These are phyloP conservation scores for Bidens hawaiensis DNA, from an alignment of 140 eudicot genomes.

Conservation along the genomic window DNA sequence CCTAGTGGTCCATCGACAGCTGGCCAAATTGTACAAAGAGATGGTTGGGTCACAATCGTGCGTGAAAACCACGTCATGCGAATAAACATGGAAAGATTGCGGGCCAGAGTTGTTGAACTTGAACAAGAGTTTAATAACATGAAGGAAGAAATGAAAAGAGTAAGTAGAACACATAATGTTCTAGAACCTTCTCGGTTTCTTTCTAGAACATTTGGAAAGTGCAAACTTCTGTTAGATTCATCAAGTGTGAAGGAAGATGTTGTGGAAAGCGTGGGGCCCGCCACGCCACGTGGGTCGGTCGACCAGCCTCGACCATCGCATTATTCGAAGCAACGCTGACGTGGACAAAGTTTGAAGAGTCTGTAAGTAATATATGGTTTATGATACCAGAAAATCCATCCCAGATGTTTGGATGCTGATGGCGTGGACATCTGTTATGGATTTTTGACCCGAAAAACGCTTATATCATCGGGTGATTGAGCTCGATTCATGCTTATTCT, in stretches of 20 bases:
- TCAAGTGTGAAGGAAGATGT: slow-evolving; percentile 46
- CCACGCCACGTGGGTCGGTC: slow-evolving; percentile 65
- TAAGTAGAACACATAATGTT: slow-evolving; percentile 52
- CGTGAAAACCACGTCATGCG: slow-evolving; percentile 71
- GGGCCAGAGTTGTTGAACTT: slow-evolving; percentile 70
- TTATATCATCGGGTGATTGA: neutral
- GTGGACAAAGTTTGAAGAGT: slow-evolving; percentile 13
- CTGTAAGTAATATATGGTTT: slow-evolving; percentile 18
- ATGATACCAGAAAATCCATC: slow-evolving; percentile 22
- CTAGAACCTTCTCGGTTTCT: slow-evolving; percentile 55
- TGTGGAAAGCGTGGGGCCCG: slow-evolving; percentile 50
- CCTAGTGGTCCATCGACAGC: slow-evolving; percentile 38
- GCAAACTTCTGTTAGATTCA: slow-evolving; percentile 59
- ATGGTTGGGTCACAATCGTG: slow-evolving; percentile 81
- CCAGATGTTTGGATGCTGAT: slow-evolving; percentile 22
- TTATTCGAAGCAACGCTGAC: slow-evolving; percentile 53
- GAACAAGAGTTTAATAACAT: slow-evolving; percentile 73
- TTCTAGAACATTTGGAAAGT: slow-evolving; percentile 48
- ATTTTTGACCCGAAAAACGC: slow-evolving; percentile 15
- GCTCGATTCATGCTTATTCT: neutral
- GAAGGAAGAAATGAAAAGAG: slow-evolving; percentile 64
- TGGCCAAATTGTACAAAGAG: slow-evolving; percentile 64
- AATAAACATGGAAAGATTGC: slow-evolving; percentile 73
- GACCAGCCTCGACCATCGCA: slow-evolving; percentile 49
- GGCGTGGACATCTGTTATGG: slow-evolving; percentile 33